Evolutionary conservation across 345 rosid species (phyloP).

Genomic region (Viola odorata): DNA sequence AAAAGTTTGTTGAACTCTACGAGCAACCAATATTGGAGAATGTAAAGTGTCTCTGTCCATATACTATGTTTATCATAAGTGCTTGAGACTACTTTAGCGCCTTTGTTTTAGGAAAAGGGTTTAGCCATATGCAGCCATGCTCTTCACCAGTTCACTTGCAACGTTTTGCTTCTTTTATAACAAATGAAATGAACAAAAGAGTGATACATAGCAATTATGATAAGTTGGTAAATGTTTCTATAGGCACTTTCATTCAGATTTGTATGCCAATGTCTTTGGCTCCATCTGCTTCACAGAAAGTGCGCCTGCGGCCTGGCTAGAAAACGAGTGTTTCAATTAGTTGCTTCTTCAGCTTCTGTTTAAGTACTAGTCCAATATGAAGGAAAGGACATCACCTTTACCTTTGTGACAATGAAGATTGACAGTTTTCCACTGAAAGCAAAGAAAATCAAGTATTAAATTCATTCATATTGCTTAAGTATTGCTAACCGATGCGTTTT

Average conservation of each 20-base stretch:
- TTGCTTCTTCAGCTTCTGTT: neutral
- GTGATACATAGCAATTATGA: neutral
- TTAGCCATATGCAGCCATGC: too few species aligned
- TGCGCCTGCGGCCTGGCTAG: neutral
- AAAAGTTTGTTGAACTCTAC: conserved; percentile 92
- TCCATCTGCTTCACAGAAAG: too few species aligned
- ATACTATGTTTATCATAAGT: neutral
- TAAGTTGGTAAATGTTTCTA: neutral
- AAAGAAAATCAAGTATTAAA: neutral
- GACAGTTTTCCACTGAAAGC: neutral
- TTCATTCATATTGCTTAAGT: neutral
- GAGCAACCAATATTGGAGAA: conserved; percentile 78
- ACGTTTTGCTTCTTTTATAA: neutral
- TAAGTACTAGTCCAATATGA: neutral
- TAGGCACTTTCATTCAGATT: neutral
- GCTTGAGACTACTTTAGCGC: neutral
- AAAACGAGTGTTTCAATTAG: neutral
- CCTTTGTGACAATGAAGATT: neutral
- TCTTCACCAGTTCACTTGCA: neutral
- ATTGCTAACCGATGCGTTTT: conserved; percentile 11
- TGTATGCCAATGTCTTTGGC: too few species aligned
- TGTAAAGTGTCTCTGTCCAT: conserved; percentile 43
- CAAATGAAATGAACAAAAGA: neutral
- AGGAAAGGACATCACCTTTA: neutral
- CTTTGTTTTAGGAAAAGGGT: neutral